Evolutionary conservation across 768 basidiomycete genomes (phyloP), one percentile per base, ranked within the genome.

Genomic region (Psilocybe tampanensis): DNA sequence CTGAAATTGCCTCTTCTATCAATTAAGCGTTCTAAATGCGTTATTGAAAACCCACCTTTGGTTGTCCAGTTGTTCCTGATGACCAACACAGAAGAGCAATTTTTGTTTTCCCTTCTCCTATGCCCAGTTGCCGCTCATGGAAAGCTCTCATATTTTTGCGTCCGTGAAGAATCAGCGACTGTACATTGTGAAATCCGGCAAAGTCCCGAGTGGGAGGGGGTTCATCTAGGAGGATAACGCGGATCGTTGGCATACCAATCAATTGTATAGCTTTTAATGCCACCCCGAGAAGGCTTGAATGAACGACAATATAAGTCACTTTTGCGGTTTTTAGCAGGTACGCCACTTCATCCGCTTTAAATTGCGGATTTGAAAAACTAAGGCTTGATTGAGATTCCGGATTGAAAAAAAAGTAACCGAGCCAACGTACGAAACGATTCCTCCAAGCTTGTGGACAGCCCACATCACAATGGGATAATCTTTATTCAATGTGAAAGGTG

Each of bases 51-150:
- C 24, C 56, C 51, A 81, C 84, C 78, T 88, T 86, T 3, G 86
- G 87, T 52, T 73, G 77, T 12, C 87, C 87, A 2, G 88, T 89
- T 1, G 87, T 89, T 21, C 87, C 87, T 19, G 85, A 86, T 1
- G 86, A 87, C 73, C 88, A 87, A 57, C 77, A 80, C 42, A 89
- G 69, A 52, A 88, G 74, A 7, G 86, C 87, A 18, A 86, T 66
- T 65, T 82, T 88, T 34, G 71, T 80, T 70, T 74, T 85, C 36
- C 75, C 86, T 70, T 88, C 86, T 0, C 83, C 83, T 0, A 72
- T 70, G 12, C 52, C 61, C 47, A 88, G 68, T 17, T 64, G 67
- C 24, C 76, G 73, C 65, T 85, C 82, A 26, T 66, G 66, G 59
- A 78, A 83, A n/a, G 56, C 52, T 19, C 56, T 36, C 39, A 60